A percentile compares a stretch with the other conserved stretches of the same genome.
Evolutionary conservation across 495 filamentous ascomycete species (phyloP).

Genomic region (Penicillium pancosmium): DNA sequence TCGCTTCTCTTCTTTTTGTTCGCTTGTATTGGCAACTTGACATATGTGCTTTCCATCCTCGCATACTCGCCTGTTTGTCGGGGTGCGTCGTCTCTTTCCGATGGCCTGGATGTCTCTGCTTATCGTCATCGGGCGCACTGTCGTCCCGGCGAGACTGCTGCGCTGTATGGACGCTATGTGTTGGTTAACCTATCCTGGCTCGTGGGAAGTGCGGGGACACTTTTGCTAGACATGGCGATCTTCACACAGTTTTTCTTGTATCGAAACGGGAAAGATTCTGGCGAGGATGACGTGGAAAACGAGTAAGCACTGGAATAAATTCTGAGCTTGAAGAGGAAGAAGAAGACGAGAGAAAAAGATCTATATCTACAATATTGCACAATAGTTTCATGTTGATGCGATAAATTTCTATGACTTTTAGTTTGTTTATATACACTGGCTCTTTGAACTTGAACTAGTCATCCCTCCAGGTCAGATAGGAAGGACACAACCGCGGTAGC

Average conservation of each 20-base stretch:
- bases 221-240: slow-evolving; percentile 80
- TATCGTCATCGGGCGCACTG: slow-evolving; percentile 39
- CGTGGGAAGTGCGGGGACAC: slow-evolving; percentile 83
- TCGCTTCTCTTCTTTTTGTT: slow-evolving; percentile 95
- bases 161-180: slow-evolving; percentile 76
- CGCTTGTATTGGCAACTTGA: slow-evolving; percentile 90
- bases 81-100: slow-evolving; percentile 21
- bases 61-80: slow-evolving; percentile 72
- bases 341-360: background rate
- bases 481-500: slow-evolving; percentile 29
- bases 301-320: slow-evolving; percentile 6
- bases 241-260: slow-evolving; percentile 95
- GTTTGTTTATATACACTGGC: background rate
- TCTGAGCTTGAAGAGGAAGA: background rate
- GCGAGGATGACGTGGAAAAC: slow-evolving; percentile 10
- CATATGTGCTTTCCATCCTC: slow-evolving; percentile 89
- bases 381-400: background rate
- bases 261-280: slow-evolving; percentile 37
- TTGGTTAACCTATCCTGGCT: slow-evolving; percentile 88
- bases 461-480: slow-evolving; percentile 28
- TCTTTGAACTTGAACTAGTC: slow-evolving; percentile 9
- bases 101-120: slow-evolving; percentile 1
- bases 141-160: slow-evolving; percentile 53
- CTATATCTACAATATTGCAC: background rate
- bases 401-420: background rate